phyloP scores from a whole-genome alignment of 2,329 filamentous ascomycete species.

The Alternaria alternata region DNA sequence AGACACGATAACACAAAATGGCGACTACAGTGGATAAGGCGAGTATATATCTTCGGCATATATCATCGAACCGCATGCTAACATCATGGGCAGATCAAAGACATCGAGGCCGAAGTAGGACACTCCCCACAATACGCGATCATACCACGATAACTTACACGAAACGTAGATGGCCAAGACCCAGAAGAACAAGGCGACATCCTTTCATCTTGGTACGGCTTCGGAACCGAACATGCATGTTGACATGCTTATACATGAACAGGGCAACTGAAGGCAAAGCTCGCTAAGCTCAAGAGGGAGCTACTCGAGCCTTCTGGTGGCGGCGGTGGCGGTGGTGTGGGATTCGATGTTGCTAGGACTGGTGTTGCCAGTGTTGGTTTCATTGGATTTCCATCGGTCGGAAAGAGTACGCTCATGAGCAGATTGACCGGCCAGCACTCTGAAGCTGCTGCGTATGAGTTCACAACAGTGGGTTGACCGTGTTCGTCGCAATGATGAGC shows the following conservation, averaged over 20 bases:
- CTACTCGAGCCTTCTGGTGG: conserved; percentile 84
- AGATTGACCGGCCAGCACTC: conserved; percentile 94
- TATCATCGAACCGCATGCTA: conserved; percentile 43
- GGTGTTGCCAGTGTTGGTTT: conserved; percentile 97
- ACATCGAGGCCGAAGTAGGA: conserved; percentile 89
- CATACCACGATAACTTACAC: conserved; percentile 32
- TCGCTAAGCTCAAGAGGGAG: conserved; percentile 97
- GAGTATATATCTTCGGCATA: conserved; percentile 37
- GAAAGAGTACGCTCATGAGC: conserved; percentile 98
- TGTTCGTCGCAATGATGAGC: neutral
- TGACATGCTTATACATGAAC: conserved; percentile 35
- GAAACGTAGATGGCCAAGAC: conserved; percentile 83
- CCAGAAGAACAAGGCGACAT: conserved; percentile 96
- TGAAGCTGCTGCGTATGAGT: conserved; percentile 96
- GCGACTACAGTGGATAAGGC: conserved; percentile 98
- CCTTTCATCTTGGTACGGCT: conserved; percentile 78
- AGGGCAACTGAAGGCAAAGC: conserved; percentile 94
- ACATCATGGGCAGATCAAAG: conserved; percentile 76
- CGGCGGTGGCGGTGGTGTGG: conserved; percentile 83
- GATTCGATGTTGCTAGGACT: conserved; percentile 97
- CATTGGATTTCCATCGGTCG: conserved; percentile 97
- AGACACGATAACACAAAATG: conserved; percentile 68
- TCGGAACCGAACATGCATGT: conserved; percentile 6
- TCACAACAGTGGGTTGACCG: conserved; percentile 71
- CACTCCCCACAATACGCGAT: conserved; percentile 41